A percentile compares a stretch with the other conserved stretches of the same genome.
Evolutionary conservation across 108 stramenopile genomes (phyloP).

Genomic region (Aurantiochytrium sp.): DNA sequence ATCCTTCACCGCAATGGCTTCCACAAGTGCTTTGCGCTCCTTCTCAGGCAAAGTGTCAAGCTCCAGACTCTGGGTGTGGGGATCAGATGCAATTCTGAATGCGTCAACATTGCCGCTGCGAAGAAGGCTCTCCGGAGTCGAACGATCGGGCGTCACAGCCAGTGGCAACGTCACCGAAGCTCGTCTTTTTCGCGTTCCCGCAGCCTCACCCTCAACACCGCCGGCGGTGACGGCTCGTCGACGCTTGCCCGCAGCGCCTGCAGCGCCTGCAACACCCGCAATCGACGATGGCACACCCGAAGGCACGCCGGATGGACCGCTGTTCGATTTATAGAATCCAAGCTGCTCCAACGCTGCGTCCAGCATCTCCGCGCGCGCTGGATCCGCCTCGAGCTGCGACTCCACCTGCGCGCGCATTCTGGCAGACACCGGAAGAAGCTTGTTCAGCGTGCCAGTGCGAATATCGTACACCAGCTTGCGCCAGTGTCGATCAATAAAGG

Average conservation of each 20-base stretch:
- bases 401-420: background rate
- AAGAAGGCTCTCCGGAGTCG: background rate
- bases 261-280: background rate
- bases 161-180: too few relatives aligned
- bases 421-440: background rate
- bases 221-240: too few relatives aligned
- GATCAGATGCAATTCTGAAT: background rate
- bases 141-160: too few relatives aligned
- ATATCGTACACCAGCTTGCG: background rate
- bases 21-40: background rate
- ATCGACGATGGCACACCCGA: background rate
- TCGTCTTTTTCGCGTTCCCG: too few relatives aligned
- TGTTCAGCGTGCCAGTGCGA: background rate
- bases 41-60: background rate
- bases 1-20: background rate
- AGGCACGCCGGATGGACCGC: background rate
- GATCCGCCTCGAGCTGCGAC: background rate
- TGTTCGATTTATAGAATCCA: background rate
- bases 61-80: background rate
- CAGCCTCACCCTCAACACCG: too few relatives aligned
- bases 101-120: background rate
- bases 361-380: background rate
- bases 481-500: slow-evolving; percentile 6
- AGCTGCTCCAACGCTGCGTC: background rate
- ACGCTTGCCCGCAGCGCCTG: background rate